Evolutionary conservation across 768 basidiomycete species (phyloP).

Genomic region (Galerina marginata): DNA sequence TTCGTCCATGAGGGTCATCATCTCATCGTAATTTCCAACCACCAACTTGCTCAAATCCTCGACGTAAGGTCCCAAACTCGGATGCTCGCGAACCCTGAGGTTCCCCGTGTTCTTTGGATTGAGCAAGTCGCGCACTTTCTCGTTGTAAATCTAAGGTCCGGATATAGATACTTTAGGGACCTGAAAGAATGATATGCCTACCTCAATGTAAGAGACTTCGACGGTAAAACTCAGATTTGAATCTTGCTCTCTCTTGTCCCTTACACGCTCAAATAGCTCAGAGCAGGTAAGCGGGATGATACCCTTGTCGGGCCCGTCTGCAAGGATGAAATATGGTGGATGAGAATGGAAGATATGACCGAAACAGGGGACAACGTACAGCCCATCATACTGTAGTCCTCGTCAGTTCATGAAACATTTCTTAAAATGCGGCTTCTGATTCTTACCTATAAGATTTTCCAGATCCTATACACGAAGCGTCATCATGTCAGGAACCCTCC

Average conservation of each 20-base stretch:
- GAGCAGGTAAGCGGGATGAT: slow-evolving; percentile 96
- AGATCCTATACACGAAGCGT: slow-evolving; percentile 58
- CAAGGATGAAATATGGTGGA: not conserved
- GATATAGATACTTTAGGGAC: slow-evolving; percentile 3
- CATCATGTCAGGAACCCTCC: slow-evolving; percentile 5
- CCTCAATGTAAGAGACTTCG: slow-evolving; percentile 98
- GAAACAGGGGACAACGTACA: slow-evolving; percentile 57
- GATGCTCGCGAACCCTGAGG: slow-evolving; percentile 96
- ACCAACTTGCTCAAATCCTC: slow-evolving; percentile 95
- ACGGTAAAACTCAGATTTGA: slow-evolving; percentile 83
- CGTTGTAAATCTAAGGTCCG: slow-evolving; percentile 84
- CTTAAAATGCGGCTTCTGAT: not conserved
- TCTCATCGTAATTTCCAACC: slow-evolving; percentile 90
- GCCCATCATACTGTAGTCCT: slow-evolving; percentile 85
- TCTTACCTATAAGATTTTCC: slow-evolving; percentile 90
- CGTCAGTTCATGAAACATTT: slow-evolving; percentile 4
- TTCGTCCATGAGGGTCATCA: slow-evolving; percentile 99
- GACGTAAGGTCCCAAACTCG: slow-evolving; percentile 95
- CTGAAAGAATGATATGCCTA: slow-evolving; percentile 28
- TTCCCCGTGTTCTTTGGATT: slow-evolving; percentile 98
- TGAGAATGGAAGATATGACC: not conserved
- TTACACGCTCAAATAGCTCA: slow-evolving; percentile 88
- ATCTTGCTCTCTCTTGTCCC: slow-evolving; percentile 63
- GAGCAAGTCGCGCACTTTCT: slow-evolving; percentile 95
- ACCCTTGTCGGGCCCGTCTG: slow-evolving; percentile 94